These are phyloP conservation scores for Lactarius psammicola DNA, from an alignment of 768 basidiomycete genomes.

Conservation along the genomic window DNA sequence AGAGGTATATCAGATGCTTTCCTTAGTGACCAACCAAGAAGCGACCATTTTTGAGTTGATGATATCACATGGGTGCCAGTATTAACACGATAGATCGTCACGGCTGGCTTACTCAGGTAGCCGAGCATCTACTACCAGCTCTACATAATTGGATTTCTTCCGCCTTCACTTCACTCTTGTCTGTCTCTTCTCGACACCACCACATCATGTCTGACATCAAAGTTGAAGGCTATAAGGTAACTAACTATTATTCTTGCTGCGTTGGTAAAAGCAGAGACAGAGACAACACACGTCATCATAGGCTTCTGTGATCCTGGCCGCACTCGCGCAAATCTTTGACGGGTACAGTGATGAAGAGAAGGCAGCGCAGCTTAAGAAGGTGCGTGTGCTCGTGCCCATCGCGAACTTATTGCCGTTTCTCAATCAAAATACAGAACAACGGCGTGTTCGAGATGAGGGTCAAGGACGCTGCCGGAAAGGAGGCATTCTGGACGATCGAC, in stretches of 20 bases:
- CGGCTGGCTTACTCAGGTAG: not conserved
- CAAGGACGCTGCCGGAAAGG: constrained; percentile 67
- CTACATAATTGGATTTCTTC: not conserved
- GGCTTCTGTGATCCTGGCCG: constrained; percentile 66
- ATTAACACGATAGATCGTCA: not conserved
- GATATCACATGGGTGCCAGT: constrained; percentile 1
- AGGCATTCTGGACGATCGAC: constrained; percentile 88
- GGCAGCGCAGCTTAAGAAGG: constrained; percentile 74
- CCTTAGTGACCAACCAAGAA: not conserved
- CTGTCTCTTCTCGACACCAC: not conserved
- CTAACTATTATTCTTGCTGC: not conserved
- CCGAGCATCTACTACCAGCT: not conserved
- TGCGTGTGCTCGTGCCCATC: constrained; percentile 30
- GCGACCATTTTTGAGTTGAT: not conserved
- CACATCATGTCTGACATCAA: constrained; percentile 29
- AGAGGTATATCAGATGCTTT: not conserved
- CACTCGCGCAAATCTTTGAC: constrained; percentile 52
- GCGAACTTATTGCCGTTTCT: not conserved
- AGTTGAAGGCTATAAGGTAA: constrained; percentile 28
- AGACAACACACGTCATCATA: constrained; percentile 31
- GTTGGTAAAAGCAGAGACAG: not conserved
- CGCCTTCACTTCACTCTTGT: not conserved
- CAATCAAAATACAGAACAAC: constrained; percentile 49
- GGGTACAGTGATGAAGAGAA: constrained; percentile 59
- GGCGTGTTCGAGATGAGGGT: constrained; percentile 86